A percentile compares a stretch with the other conserved stretches of the same genome.
phyloP scores from a whole-genome alignment of 192 early-diverging fungal genomes.

The Diversispora eburnea region DNA sequence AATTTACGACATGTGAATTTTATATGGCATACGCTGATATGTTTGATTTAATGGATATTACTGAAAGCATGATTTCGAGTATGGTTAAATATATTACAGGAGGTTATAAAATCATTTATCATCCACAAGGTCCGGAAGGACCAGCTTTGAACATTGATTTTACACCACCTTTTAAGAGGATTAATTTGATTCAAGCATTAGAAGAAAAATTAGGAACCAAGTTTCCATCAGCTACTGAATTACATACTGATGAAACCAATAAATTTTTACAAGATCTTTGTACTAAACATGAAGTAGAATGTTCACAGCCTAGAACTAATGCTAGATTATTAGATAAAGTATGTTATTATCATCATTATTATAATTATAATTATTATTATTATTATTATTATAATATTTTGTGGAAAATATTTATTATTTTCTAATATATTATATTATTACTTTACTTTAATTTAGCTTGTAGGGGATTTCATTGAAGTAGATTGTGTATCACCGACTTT shows the following conservation, averaged over 20 bases:
- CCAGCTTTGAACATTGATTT: slow-evolving; percentile 87
- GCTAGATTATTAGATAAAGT: slow-evolving; percentile 92
- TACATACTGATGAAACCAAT: slow-evolving; percentile 78
- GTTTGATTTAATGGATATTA: slow-evolving; percentile 94
- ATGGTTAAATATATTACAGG: slow-evolving; percentile 95
- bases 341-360: neutral
- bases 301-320: slow-evolving; percentile 88
- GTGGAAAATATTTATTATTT: slow-evolving; percentile 42
- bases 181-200: slow-evolving; percentile 90
- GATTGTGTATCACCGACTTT: slow-evolving; percentile 85
- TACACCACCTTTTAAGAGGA: slow-evolving; percentile 90
- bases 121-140: slow-evolving; percentile 84
- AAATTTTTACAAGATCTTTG: slow-evolving; percentile 92
- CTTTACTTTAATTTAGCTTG: slow-evolving; percentile 45
- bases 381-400: neutral
- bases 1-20: slow-evolving; percentile 99
- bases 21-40: slow-evolving; percentile 99
- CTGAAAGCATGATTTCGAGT: slow-evolving; percentile 71
- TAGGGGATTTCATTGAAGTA: slow-evolving; percentile 79
- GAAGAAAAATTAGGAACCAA: slow-evolving; percentile 87
- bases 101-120: slow-evolving; percentile 87
- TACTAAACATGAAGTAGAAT: slow-evolving; percentile 93
- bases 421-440: neutral
- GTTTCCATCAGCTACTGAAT: slow-evolving; percentile 83
- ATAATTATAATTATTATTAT: neutral